Evolutionary conservation across 176 grass and related monocot genomes (phyloP).

Genomic region (Rhipidocladum racemiflorum): DNA sequence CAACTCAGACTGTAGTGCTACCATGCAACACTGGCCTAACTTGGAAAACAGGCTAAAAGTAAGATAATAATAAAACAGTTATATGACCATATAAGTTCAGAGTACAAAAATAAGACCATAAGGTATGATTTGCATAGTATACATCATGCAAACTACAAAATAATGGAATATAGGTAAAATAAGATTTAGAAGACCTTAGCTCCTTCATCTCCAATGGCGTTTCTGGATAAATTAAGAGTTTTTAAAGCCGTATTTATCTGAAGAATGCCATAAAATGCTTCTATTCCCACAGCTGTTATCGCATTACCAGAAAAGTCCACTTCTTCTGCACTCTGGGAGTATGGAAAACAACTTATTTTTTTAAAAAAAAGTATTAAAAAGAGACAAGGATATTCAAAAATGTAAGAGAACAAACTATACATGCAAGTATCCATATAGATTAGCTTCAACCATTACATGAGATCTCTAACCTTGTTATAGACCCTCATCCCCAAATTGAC

Average conservation of each 20-base stretch:
- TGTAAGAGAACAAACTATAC: too few relatives aligned
- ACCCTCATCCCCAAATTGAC: too few relatives aligned
- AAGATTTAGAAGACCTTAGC: slow-evolving; percentile 80
- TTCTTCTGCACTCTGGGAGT: too few relatives aligned
- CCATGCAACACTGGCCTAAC: neutral
- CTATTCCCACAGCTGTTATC: slow-evolving; percentile 78
- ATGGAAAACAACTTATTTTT: too few relatives aligned
- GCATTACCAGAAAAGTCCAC: slow-evolving; percentile 82
- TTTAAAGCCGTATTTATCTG: slow-evolving; percentile 86
- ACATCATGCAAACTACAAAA: slow-evolving; percentile 14
- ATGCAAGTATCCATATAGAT: too few relatives aligned
- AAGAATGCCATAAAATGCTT: slow-evolving; percentile 94
- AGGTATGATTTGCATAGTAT: neutral
- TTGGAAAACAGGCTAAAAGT: slow-evolving; percentile 25
- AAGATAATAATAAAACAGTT: neutral
- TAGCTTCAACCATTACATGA: too few relatives aligned
- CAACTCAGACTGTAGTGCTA: neutral
- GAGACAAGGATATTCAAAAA: too few relatives aligned
- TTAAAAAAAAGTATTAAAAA: too few relatives aligned
- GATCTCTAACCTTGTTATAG: too few relatives aligned
- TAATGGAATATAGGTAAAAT: slow-evolving; percentile 9
- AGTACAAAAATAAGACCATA: neutral
- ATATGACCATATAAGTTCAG: neutral
- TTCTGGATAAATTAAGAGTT: slow-evolving; percentile 90
- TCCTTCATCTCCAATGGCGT: slow-evolving; percentile 95